Evolutionary conservation across 148 eudicot genomes (phyloP).

Genomic region (Rhododendron kiyosumense): DNA sequence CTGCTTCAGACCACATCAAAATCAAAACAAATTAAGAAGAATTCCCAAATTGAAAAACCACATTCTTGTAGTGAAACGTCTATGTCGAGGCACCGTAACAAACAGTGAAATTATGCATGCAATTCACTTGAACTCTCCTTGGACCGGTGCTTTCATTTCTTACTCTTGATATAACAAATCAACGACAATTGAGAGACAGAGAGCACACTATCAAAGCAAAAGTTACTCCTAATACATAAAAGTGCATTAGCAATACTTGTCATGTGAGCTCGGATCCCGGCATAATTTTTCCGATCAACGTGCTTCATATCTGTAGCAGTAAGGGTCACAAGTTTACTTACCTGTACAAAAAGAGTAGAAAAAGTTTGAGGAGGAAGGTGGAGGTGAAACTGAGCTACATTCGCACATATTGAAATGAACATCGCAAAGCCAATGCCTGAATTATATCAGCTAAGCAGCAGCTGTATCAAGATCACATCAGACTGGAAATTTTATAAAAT

Average conservation of each 20-base stretch:
- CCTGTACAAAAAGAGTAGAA: constrained; percentile 26
- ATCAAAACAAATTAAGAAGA: not conserved
- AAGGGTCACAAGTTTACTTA: constrained; percentile 44
- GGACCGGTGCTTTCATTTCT: constrained; percentile 86
- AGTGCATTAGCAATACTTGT: constrained; percentile 51
- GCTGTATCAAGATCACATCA: not conserved
- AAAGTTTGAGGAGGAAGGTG: not conserved
- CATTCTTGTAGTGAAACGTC: not conserved
- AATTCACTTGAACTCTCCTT: constrained; percentile 42
- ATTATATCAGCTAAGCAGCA: not conserved
- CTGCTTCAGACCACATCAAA: not conserved
- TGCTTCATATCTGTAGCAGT: constrained; percentile 63
- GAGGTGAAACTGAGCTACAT: not conserved
- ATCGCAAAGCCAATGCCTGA: not conserved
- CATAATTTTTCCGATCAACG: constrained; percentile 85
- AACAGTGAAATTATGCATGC: constrained; percentile 21
- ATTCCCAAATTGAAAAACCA: not conserved
- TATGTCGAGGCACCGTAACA: not conserved
- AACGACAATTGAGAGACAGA: not conserved
- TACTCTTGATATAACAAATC: constrained; percentile 44
- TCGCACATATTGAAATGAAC: not conserved
- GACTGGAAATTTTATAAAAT: not conserved
- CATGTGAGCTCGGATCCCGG: constrained; percentile 75
- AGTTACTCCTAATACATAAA: not conserved
- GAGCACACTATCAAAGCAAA: not conserved